These are phyloP conservation scores for Tylopilus cervinicoccineus DNA, from an alignment of 768 basidiomycete species.

Conservation along the genomic window DNA sequence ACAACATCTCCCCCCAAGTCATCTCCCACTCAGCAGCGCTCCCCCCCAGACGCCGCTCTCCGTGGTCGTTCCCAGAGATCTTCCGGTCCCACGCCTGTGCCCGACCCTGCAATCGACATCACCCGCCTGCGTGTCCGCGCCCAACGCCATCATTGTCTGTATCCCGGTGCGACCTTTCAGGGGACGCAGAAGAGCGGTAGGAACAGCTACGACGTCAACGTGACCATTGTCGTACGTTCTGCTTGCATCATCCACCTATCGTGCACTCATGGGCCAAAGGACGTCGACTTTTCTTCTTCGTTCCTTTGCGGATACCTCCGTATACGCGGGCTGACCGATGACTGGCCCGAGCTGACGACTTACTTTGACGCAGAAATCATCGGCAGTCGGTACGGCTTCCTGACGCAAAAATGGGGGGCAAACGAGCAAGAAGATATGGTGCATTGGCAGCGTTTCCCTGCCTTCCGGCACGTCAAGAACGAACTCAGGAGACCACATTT, in stretches of 20 bases:
- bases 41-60: constrained; percentile 9
- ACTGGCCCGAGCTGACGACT: constrained; percentile 94
- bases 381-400: constrained; percentile 84
- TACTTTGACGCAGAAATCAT: constrained; percentile 98
- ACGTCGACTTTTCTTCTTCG: constrained; percentile 84
- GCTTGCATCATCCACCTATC: constrained; percentile 2
- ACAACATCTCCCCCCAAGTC: constrained; percentile 10
- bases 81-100: constrained; percentile 17
- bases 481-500: constrained; percentile 76
- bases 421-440: constrained; percentile 88
- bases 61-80: constrained; percentile 11
- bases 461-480: constrained; percentile 76
- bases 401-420: constrained; percentile 89
- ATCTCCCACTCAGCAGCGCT: constrained; percentile 16
- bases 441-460: constrained; percentile 93
- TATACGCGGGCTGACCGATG: constrained; percentile 88
- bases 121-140: constrained; percentile 72
- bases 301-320: constrained; percentile 89
- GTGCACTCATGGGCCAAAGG: constrained; percentile 41
- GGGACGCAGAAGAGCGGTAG: constrained; percentile 94
- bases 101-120: constrained; percentile 66
- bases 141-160: constrained; percentile 71
- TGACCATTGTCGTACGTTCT: constrained; percentile 80
- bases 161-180: constrained; percentile 84
- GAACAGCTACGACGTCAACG: constrained; percentile 91